Evolutionary conservation across 495 filamentous ascomycete species (phyloP).

Genomic region (Xylaria scruposa): DNA sequence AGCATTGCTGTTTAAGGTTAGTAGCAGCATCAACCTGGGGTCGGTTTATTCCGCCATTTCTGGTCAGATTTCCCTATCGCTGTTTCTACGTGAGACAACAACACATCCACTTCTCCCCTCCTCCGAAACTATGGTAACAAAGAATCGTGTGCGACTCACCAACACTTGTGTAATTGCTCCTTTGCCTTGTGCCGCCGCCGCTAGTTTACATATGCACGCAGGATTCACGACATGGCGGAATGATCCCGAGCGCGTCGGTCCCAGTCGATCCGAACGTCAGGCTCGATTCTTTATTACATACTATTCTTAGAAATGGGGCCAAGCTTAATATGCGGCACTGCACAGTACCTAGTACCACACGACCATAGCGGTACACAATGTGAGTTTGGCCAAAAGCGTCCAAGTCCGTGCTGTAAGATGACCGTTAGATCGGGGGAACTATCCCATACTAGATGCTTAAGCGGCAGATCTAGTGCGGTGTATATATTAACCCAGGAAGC

Average conservation of each 20-base stretch:
- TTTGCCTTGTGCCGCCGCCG: conserved; percentile 9
- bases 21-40: conserved; percentile 19
- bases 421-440: conserved; percentile 21
- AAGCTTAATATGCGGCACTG: conserved; percentile 12
- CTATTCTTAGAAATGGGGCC: conserved; percentile 29
- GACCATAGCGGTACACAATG: not conserved
- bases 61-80: not conserved
- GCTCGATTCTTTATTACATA: conserved; percentile 9
- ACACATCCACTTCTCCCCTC: not conserved
- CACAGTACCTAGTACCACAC: conserved; percentile 4
- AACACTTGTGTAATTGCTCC: not conserved
- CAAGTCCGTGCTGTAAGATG: conserved; percentile 16
- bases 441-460: conserved; percentile 15
- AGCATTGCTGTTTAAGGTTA: conserved; percentile 18
- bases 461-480: conserved; percentile 24
- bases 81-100: conserved; percentile 17
- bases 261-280: conserved; percentile 24
- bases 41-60: conserved; percentile 25
- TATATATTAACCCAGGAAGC: conserved; percentile 7
- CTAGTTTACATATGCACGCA: conserved; percentile 1
- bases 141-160: not conserved
- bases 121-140: not conserved
- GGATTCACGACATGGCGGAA: conserved; percentile 21
- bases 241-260: conserved; percentile 15
- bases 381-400: conserved; percentile 9